Evolutionary conservation across 208 protist species (phyloP).

Genomic region (Acanthamoeba healyi): DNA sequence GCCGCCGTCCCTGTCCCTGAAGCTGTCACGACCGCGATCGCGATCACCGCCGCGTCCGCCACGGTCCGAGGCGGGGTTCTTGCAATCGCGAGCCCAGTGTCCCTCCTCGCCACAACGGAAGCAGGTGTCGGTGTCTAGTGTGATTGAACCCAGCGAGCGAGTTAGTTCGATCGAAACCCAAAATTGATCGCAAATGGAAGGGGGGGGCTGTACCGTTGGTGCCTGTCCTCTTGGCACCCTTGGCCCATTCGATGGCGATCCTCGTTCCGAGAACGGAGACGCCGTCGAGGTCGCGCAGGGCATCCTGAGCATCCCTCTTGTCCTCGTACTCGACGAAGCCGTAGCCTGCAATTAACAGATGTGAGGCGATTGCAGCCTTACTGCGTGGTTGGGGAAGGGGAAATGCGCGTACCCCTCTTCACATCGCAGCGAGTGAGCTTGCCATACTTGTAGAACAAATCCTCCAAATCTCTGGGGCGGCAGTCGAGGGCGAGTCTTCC

Average conservation of each 20-base stretch:
- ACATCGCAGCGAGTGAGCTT: constrained; percentile 65
- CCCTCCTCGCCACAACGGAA: constrained; percentile 66
- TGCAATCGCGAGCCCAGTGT: constrained; percentile 70
- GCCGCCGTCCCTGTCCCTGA: too few relatives aligned
- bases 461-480: constrained; percentile 59
- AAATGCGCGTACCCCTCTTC: constrained; percentile 21
- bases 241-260: constrained; percentile 74
- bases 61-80: background rate
- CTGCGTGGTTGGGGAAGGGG: too few relatives aligned
- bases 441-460: constrained; percentile 77
- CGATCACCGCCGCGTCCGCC: background rate
- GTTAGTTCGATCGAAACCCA: background rate
- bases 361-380: too few relatives aligned
- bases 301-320: constrained; percentile 70
- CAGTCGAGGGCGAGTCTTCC: constrained; percentile 57
- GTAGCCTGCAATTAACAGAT: background rate
- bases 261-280: constrained; percentile 11
- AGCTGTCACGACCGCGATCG: background rate
- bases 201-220: background rate
- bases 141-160: too few relatives aligned
- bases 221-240: constrained; percentile 58
- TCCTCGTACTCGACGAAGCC: constrained; percentile 77
- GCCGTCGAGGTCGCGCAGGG: constrained; percentile 60
- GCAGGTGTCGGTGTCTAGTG: constrained; percentile 42
- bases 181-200: background rate